Evolutionary conservation across 179 eudicot species (phyloP).

Genomic region (Beta lomatogona): DNA sequence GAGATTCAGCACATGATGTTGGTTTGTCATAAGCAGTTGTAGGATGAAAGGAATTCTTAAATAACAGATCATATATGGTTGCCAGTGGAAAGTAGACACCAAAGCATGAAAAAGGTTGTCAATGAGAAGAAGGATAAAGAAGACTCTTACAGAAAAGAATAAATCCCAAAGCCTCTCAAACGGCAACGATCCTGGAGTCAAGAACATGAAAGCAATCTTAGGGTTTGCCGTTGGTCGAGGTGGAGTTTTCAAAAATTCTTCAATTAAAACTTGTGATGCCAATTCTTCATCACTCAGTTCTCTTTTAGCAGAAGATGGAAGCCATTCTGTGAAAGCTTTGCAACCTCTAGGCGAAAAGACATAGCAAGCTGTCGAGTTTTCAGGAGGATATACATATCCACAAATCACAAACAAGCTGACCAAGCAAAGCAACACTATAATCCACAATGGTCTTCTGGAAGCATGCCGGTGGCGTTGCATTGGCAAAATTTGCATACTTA

Average conservation of each 20-base stretch:
- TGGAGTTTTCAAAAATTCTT: conserved; percentile 61
- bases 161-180: conserved; percentile 90
- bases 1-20: background rate
- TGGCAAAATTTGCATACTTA: conserved; percentile 66
- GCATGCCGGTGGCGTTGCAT: conserved; percentile 60
- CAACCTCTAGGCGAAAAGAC: conserved; percentile 82
- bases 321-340: conserved; percentile 66
- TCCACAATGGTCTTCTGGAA: conserved; percentile 84
- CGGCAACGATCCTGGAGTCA: conserved; percentile 82
- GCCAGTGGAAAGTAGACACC: conserved; percentile 1
- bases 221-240: conserved; percentile 43
- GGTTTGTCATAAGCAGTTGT: background rate
- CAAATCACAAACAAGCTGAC: conserved; percentile 70
- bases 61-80: background rate
- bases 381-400: conserved; percentile 87
- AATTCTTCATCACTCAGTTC: conserved; percentile 78
- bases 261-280: conserved; percentile 73
- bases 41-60: background rate
- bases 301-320: conserved; percentile 63
- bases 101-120: background rate
- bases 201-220: conserved; percentile 88
- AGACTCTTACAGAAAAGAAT: conserved; percentile 68
- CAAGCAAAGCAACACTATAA: conserved; percentile 69
- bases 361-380: conserved; percentile 71
- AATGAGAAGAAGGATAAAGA: conserved; percentile 5